Evolutionary conservation across 1,139 yeast genomes (phyloP).

Genomic region (Suhomyces bolitotheri): DNA sequence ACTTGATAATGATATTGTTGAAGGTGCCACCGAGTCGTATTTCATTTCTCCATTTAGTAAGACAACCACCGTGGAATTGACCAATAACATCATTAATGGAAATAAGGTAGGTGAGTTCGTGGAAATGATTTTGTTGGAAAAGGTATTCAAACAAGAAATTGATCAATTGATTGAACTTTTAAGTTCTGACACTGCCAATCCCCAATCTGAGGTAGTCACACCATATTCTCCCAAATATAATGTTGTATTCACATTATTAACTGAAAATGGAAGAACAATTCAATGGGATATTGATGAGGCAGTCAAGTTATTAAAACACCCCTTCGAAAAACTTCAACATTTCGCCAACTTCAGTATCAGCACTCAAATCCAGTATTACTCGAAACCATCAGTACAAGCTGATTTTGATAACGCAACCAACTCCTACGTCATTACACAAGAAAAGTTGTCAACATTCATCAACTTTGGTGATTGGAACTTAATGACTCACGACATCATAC

Average conservation of each 20-base stretch:
- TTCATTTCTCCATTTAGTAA: slow-evolving; percentile 38
- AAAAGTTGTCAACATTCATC: slow-evolving; percentile 66
- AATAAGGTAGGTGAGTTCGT: slow-evolving; percentile 38
- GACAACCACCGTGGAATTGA: slow-evolving; percentile 27
- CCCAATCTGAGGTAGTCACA: slow-evolving; percentile 35
- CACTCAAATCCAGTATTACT: slow-evolving; percentile 75
- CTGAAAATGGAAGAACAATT: slow-evolving; percentile 41
- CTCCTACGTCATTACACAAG: slow-evolving; percentile 34
- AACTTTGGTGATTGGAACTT: slow-evolving; percentile 80
- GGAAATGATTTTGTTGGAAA: slow-evolving; percentile 32
- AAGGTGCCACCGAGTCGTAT: slow-evolving; percentile 25
- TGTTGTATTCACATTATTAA: slow-evolving; percentile 59
- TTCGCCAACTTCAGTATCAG: slow-evolving; percentile 74
- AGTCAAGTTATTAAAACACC: slow-evolving; percentile 26
- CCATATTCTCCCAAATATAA: slow-evolving; percentile 67
- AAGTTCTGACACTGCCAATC: slow-evolving; percentile 1
- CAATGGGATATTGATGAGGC: slow-evolving; percentile 43
- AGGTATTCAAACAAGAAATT: slow-evolving; percentile 40
- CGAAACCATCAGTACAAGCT: slow-evolving; percentile 38
- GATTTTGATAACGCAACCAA: slow-evolving; percentile 26
- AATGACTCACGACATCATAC: slow-evolving; percentile 54
- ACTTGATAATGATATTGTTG: slow-evolving; percentile 2
- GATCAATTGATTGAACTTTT: slow-evolving; percentile 22
- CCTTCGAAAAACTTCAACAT: slow-evolving; percentile 38
- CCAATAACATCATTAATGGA: slow-evolving; percentile 28